Evolutionary conservation across 495 filamentous ascomycete genomes (phyloP), one percentile per base, ranked within the genome.

Genomic region (Patellaria atrata): DNA sequence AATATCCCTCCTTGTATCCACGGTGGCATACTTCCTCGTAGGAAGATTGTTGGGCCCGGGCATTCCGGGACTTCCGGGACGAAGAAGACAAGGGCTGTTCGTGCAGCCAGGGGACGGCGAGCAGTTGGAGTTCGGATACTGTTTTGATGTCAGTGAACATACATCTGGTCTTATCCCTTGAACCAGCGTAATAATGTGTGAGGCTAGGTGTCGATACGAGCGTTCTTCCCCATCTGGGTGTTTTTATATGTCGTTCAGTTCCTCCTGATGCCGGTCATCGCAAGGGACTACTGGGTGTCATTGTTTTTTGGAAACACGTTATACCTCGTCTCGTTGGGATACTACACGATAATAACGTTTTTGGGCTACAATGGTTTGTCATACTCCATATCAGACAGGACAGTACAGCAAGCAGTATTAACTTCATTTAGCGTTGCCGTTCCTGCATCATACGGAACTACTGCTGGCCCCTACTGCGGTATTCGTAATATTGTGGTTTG

Each of bases 211-310:
- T 69, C 76, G 4, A 80, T 79, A 36, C 65, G 77, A 22, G 75
- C 77, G 2, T 82, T 79, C 56, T 77, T 82, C 48, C 78, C 77
- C 2, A 61, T 82, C 23, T 82, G 77, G 63, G 63, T 77, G 30
- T 75, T 77, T 44, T 62, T 82, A 20, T 82, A 82, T 38, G 72
- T 80, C 24, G 54, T 81, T 15, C 77, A 82, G 42, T 82, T 82
- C 52, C 48, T 82, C 4, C 66, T 80, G 22, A 68, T 80, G 47
- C 78, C 77, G 11, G 41, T 82, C 25, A 56, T 73, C 18, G 55
- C 61, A 5, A 58, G 45, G 26, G 56, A 69, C 28, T 63, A 66
- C 44, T 71, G 64, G 64, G 57, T 79, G 31, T 75, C 75, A 7
- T 70, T 71, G 10, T 73, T 80, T 48, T 58, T 82, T 22, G 73